phyloP scores from a whole-genome alignment of 2,329 filamentous ascomycete species.

The Trichoderma sp. region DNA sequence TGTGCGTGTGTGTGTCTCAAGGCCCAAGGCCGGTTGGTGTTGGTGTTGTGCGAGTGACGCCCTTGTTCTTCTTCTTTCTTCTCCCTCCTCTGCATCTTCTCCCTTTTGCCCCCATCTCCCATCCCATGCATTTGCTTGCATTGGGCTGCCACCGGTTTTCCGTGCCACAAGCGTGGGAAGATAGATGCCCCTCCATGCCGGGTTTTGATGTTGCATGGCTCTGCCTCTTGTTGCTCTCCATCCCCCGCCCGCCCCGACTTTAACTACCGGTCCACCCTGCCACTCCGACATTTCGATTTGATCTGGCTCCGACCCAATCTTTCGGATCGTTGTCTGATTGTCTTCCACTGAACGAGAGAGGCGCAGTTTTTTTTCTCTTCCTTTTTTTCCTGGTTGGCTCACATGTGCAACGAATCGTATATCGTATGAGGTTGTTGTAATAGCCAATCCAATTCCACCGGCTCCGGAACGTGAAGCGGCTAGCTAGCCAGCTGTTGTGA shows the following conservation, averaged over 20 bases:
- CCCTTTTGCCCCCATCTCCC: neutral
- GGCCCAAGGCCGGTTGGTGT: neutral
- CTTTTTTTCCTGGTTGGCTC: neutral
- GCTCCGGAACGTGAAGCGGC: neutral
- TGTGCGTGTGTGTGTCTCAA: neutral
- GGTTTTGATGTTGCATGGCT: slow-evolving; percentile 22
- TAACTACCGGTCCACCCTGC: slow-evolving; percentile 24
- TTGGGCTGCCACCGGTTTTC: slow-evolving; percentile 22
- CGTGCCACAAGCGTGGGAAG: slow-evolving; percentile 5
- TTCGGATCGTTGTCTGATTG: slow-evolving; percentile 6
- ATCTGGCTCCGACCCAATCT: slow-evolving; percentile 19
- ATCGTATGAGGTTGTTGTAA: neutral
- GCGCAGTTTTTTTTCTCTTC: neutral
- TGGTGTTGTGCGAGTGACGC: neutral
- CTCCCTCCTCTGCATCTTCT: neutral
- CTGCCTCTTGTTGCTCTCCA: neutral
- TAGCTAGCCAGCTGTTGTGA: neutral
- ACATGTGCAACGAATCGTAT: neutral
- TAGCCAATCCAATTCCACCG: neutral
- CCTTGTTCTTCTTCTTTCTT: neutral
- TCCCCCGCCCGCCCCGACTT: slow-evolving; percentile 17
- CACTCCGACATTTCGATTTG: slow-evolving; percentile 21
- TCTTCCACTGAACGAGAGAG: neutral
- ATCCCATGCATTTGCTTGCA: slow-evolving; percentile 11
- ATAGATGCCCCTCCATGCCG: slow-evolving; percentile 19